Conservation (phyloP, 2,329 filamentous ascomycete genomes). For the Calonectria hawksworthii region DNA sequence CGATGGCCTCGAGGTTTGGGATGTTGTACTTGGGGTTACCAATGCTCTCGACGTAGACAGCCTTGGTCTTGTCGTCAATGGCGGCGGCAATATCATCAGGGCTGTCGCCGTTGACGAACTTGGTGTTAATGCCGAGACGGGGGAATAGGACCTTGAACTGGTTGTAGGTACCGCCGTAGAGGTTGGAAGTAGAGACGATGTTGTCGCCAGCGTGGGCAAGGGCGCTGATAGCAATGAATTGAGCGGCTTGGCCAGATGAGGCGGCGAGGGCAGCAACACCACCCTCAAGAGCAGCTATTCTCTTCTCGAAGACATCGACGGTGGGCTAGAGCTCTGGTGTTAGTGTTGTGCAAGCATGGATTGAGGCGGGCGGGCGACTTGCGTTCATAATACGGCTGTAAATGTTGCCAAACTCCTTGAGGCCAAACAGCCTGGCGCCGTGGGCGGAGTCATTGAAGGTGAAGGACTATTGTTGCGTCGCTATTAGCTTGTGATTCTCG, state of each 20-base stretch:
- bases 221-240: constrained; percentile 89
- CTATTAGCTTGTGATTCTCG: background rate
- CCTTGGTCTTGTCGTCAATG: constrained; percentile 95
- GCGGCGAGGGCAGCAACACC: constrained; percentile 89
- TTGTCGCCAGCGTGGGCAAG: constrained; percentile 93
- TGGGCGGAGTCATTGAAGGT: constrained; percentile 97
- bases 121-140: constrained; percentile 88
- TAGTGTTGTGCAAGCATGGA: background rate
- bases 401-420: constrained; percentile 98
- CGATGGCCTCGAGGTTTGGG: constrained; percentile 90
- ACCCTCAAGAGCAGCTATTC: constrained; percentile 94
- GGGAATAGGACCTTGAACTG: constrained; percentile 94
- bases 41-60: constrained; percentile 91
- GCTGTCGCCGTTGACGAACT: constrained; percentile 87
- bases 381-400: constrained; percentile 98
- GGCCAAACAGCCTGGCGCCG: constrained; percentile 92
- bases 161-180: constrained; percentile 97
- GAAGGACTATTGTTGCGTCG: constrained; percentile 73
- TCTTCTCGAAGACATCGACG: constrained; percentile 95
- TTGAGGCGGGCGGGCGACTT: constrained; percentile 47
- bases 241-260: constrained; percentile 88
- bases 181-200: constrained; percentile 89
- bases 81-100: constrained; percentile 82
- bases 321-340: constrained; percentile 75
- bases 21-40: constrained; percentile 96